These are phyloP conservation scores for Candida sanyaensis DNA, from an alignment of 1,139 yeast genomes.

Conservation along the genomic window DNA sequence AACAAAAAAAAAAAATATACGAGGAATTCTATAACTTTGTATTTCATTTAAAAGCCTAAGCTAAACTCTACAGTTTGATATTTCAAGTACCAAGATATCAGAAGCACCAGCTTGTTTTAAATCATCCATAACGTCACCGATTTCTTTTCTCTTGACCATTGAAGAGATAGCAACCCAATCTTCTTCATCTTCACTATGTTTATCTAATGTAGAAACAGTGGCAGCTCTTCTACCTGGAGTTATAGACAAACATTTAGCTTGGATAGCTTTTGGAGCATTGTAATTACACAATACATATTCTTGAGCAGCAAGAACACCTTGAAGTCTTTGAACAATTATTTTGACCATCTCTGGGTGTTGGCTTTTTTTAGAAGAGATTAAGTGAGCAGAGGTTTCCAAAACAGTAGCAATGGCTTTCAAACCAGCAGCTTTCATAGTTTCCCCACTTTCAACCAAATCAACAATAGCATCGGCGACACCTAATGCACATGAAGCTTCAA, in stretches of 20 bases:
- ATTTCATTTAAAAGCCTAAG: neutral
- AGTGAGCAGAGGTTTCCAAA: constrained; percentile 84
- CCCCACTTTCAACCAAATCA: constrained; percentile 96
- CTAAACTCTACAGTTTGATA: constrained; percentile 88
- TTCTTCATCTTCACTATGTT: constrained; percentile 31
- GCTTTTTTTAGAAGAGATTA: constrained; percentile 75
- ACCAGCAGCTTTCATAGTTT: constrained; percentile 99
- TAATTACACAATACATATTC: constrained; percentile 89
- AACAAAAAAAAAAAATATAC: neutral
- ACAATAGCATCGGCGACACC: constrained; percentile 99
- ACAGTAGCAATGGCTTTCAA: constrained; percentile 86
- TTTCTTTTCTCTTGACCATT: constrained; percentile 80
- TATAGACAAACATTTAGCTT: constrained; percentile 62
- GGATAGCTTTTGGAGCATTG: constrained; percentile 78
- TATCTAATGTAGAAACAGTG: constrained; percentile 88
- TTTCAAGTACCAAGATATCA: constrained; percentile 86
- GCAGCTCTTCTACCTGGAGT: constrained; percentile 99
- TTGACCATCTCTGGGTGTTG: constrained; percentile 73
- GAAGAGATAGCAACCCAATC: constrained; percentile 94
- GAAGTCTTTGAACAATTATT: constrained; percentile 74
- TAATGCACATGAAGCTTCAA: constrained; percentile 96
- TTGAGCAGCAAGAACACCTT: constrained; percentile 95
- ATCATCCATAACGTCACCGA: constrained; percentile 86
- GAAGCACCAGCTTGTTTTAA: constrained; percentile 78
- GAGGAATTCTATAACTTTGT: neutral